Conservation (phyloP, 2,329 filamentous ascomycete genomes). For the Cladophialophora psammophila region DNA sequence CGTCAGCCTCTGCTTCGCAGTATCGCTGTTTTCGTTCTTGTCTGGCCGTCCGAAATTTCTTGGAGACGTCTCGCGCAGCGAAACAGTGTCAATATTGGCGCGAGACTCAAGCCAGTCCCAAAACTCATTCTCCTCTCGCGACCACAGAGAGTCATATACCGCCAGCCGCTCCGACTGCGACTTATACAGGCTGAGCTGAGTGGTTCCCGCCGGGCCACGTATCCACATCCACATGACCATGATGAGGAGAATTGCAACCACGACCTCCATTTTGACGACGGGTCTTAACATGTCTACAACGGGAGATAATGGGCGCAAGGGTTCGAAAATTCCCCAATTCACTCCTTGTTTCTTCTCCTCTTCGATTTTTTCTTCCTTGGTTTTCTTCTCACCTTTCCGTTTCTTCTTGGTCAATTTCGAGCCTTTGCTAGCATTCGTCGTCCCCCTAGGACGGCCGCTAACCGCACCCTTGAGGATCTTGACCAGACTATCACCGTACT, state of each 20-base stretch:
- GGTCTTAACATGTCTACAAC: conserved; percentile 73
- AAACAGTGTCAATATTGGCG: conserved; percentile 70
- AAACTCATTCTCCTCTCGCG: conserved; percentile 81
- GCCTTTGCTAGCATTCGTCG: conserved; percentile 55
- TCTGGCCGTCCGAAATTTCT: conserved; percentile 7
- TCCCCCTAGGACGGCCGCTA: conserved; percentile 66
- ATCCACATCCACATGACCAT: conserved; percentile 79
- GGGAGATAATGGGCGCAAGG: conserved; percentile 73
- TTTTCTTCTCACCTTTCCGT: conserved; percentile 66
- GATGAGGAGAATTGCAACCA: conserved; percentile 76
- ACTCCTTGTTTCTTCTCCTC: conserved; percentile 53
- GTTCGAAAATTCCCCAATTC: conserved; percentile 83
- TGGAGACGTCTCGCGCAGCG: conserved; percentile 45
- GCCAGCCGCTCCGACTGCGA: conserved; percentile 71
- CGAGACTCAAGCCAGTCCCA: conserved; percentile 95
- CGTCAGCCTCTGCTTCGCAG: conserved; percentile 36
- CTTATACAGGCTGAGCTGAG: conserved; percentile 38
- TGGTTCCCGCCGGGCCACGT: conserved; percentile 51
- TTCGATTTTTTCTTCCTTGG: conserved; percentile 51
- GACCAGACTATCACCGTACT: conserved; percentile 82
- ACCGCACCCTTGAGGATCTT: conserved; percentile 76
- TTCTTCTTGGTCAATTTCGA: conserved; percentile 63
- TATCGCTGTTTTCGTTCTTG: conserved; percentile 31
- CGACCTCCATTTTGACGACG: conserved; percentile 76
- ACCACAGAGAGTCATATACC: conserved; percentile 94